Percentiles rank a stretch among this genome's conserved stretches.
These are phyloP conservation scores for Forsythia suspensa DNA, from an alignment of 257 asterid species.

Conservation along the genomic window DNA sequence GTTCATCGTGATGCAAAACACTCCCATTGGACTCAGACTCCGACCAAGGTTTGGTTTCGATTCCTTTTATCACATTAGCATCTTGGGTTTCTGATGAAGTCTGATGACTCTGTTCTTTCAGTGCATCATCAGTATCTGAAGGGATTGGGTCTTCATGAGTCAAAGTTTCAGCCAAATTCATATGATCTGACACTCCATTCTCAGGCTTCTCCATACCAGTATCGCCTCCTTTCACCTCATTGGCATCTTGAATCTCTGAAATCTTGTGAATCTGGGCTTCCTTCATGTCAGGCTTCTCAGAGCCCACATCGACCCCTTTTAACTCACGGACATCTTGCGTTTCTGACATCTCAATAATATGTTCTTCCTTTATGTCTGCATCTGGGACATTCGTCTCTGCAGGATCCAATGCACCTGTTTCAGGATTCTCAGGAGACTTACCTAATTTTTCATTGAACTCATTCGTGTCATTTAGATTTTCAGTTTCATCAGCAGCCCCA, in stretches of 20 bases:
- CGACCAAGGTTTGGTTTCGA: constrained; percentile 26
- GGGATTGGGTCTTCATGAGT: constrained; percentile 20
- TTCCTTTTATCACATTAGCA: constrained; percentile 31
- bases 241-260: constrained; percentile 25
- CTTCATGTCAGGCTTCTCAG: constrained; percentile 30
- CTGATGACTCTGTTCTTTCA: constrained; percentile 30
- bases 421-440: constrained; percentile 31
- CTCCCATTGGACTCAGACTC: constrained; percentile 31
- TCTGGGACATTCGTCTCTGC: constrained; percentile 28
- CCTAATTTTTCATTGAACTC: constrained; percentile 28
- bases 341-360: constrained; percentile 27
- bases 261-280: constrained; percentile 7
- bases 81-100: constrained; percentile 35
- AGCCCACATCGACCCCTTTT: constrained; percentile 27
- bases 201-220: constrained; percentile 29
- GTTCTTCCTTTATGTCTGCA: constrained; percentile 30
- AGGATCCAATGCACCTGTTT: constrained; percentile 32
- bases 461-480: constrained; percentile 24
- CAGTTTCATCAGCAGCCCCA: constrained; percentile 31
- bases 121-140: constrained; percentile 29
- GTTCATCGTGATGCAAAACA: constrained; percentile 23
- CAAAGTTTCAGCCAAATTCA: constrained; percentile 18
- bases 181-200: constrained; percentile 37
- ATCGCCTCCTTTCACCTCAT: constrained; percentile 27
- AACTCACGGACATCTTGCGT: constrained; percentile 35